Base-by-base conservation (phyloP, 2,329 filamentous ascomycete species). In the Paracoccidioides brasiliensis region DNA sequence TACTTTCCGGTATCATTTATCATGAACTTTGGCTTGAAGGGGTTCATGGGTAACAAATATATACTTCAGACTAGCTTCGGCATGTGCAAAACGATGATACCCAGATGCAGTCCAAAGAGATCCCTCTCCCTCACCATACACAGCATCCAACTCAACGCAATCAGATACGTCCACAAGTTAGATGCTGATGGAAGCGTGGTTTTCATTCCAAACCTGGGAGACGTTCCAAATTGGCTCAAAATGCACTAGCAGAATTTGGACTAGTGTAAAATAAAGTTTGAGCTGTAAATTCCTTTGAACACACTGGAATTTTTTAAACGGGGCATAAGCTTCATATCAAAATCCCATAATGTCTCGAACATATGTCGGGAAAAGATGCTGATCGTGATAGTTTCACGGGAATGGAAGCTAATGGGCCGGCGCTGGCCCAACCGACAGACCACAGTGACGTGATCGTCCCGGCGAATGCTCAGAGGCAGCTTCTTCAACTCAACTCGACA, bases 361-460 rank as follows among this genome's bases (percentile, higher is more conserved):
- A 54, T 49, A 55, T 55, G 54, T 55, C 54, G 46, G 49, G 54
- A 46, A 52, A 55, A 38, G 46, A 55, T 55, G 54, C 38, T 41
- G 46, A 55, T 53, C 58, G 50, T 51, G 40, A 14, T 54, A 53
- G 53, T 49, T 62, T 56, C 55, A 53, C 60, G 63, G 66, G 66
- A 57, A 73, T 72, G 70, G 70, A 73, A 61, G 61, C 67, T 57
- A 66, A 66, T 64, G 67, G 65, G 59, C 60, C 62, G 52, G 57
- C 66, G 46, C 63, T 57, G 62, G 60, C 63, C 57, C 61, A 65
- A 55, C 55, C 61, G 52, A 61, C 66, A 53, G 67, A 66, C 56
- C 61, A 69, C 53, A 64, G 62, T 55, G 69, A 72, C 54, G 58
- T 70, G 55, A 67, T 72, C 56, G 58, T 67, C 28, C 69, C 69